phyloP scores from a whole-genome alignment of 495 filamentous ascomycete species.

The Lasiosphaeria hispida region DNA sequence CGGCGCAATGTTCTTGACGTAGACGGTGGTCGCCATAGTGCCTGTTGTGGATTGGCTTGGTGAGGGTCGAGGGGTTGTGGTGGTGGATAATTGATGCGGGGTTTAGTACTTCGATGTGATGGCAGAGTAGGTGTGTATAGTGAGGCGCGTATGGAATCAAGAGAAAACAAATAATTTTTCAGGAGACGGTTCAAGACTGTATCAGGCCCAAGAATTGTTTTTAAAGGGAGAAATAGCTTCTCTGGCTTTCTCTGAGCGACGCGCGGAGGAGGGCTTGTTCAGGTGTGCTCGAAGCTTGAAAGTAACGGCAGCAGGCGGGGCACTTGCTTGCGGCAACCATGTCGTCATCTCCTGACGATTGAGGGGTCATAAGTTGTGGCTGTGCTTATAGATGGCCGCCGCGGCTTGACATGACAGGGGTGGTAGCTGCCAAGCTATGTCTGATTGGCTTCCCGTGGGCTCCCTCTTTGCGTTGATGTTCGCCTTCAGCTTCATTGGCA shows the following conservation, averaged over 20 bases:
- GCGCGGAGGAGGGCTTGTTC: background rate
- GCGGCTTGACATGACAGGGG: background rate
- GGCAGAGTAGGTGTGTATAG: background rate
- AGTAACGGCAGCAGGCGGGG: slow-evolving; percentile 12
- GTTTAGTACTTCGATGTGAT: background rate
- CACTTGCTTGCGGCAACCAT: slow-evolving; percentile 15
- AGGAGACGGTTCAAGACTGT: background rate
- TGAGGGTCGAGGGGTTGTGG: slow-evolving; percentile 9
- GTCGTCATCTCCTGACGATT: slow-evolving; percentile 31
- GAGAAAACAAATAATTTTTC: background rate
- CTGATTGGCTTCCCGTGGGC: background rate
- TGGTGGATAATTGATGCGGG: background rate
- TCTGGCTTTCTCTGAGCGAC: slow-evolving; percentile 3
- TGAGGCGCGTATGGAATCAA: background rate
- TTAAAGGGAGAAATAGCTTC: background rate
- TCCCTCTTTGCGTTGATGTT: too few relatives aligned
- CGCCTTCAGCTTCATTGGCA: background rate
- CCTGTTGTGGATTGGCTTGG: slow-evolving; percentile 13
- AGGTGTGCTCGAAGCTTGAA: slow-evolving; percentile 4
- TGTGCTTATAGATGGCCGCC: slow-evolving; percentile 5
- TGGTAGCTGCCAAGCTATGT: too few relatives aligned
- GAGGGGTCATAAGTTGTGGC: slow-evolving; percentile 19
- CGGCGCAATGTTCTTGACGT: slow-evolving; percentile 77
- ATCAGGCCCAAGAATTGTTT: background rate
- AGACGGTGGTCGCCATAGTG: slow-evolving; percentile 37